Percentiles rank a stretch among this genome's conserved stretches.
Conservation (phyloP, 805 yeast species). For the Schwanniomyces occidentalis region DNA sequence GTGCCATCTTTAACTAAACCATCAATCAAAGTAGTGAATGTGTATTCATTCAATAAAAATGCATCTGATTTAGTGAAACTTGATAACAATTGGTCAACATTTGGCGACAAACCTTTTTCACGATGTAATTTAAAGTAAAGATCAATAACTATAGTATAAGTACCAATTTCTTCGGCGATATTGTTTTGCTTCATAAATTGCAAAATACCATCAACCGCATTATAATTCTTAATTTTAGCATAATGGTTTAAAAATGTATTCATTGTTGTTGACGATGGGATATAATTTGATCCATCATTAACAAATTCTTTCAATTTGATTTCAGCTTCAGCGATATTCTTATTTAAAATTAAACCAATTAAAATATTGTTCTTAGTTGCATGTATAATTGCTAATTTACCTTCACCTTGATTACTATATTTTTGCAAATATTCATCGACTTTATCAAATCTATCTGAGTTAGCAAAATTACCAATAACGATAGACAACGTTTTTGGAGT, state of each 20-base stretch:
- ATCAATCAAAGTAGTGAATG: constrained; percentile 53
- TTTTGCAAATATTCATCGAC: constrained; percentile 41
- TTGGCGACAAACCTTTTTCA: constrained; percentile 44
- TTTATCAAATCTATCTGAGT: constrained; percentile 39
- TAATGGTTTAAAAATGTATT: constrained; percentile 51
- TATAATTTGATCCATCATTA: constrained; percentile 29
- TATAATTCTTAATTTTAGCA: constrained; percentile 39
- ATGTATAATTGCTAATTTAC: constrained; percentile 31
- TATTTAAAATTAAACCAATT: constrained; percentile 43
- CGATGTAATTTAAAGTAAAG: constrained; percentile 47
- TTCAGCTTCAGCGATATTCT: constrained; percentile 47
- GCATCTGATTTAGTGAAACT: constrained; percentile 35
- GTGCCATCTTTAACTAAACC: constrained; percentile 51
- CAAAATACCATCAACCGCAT: constrained; percentile 50
- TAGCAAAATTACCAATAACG: constrained; percentile 49
- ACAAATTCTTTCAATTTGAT: constrained; percentile 37
- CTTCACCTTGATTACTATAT: constrained; percentile 19
- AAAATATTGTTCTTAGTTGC: constrained; percentile 46
- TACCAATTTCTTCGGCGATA: constrained; percentile 58
- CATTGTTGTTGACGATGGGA: constrained; percentile 50
- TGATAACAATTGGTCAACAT: constrained; percentile 39
- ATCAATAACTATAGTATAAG: constrained; percentile 62
- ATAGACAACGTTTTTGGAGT: constrained; percentile 50
- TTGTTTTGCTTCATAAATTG: constrained; percentile 41
- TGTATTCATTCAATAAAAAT: constrained; percentile 35